Evolutionary conservation across 805 yeast species (phyloP).

Genomic region (Groenewaldozyma salmanticensis): DNA sequence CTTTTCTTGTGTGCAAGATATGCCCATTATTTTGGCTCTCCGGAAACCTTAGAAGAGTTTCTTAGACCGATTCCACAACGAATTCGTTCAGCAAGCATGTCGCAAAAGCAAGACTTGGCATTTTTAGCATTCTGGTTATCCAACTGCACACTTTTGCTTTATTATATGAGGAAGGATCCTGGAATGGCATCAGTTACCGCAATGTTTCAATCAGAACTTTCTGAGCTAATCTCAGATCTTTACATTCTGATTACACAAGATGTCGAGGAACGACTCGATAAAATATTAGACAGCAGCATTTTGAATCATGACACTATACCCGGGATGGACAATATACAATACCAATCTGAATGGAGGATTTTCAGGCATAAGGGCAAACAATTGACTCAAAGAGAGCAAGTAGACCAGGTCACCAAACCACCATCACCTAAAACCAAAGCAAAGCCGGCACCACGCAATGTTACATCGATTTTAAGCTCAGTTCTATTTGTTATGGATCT

Average conservation of each 20-base stretch:
- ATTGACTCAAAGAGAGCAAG: constrained; percentile 57
- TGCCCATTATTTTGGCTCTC: constrained; percentile 28
- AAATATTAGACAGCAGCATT: constrained; percentile 25
- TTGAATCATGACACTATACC: constrained; percentile 74
- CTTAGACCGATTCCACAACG: constrained; percentile 26
- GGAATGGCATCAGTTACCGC: constrained; percentile 30
- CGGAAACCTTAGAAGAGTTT: constrained; percentile 24
- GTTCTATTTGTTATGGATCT: constrained; percentile 74
- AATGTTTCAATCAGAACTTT: constrained; percentile 21
- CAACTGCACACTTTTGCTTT: constrained; percentile 63
- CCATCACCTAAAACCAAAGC: constrained; percentile 72
- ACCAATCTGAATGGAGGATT: constrained; percentile 63
- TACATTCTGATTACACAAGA: constrained; percentile 27
- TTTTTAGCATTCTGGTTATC: constrained; percentile 77
- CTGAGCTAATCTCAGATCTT: constrained; percentile 26
- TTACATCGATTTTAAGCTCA: constrained; percentile 83
- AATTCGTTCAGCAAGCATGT: constrained; percentile 24
- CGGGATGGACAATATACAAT: constrained; percentile 65
- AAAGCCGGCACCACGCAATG: constrained; percentile 80
- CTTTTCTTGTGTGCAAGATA: constrained; percentile 32
- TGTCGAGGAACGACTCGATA: constrained; percentile 28
- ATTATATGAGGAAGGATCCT: constrained; percentile 59
- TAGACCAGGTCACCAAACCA: constrained; percentile 68
- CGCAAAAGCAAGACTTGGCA: constrained; percentile 31
- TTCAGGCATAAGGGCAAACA: constrained; percentile 42